A percentile compares a stretch with the other conserved stretches of the same genome.
Evolutionary conservation across 2,329 filamentous ascomycete genomes (phyloP).

Genomic region (Rutstroemia sp.): DNA sequence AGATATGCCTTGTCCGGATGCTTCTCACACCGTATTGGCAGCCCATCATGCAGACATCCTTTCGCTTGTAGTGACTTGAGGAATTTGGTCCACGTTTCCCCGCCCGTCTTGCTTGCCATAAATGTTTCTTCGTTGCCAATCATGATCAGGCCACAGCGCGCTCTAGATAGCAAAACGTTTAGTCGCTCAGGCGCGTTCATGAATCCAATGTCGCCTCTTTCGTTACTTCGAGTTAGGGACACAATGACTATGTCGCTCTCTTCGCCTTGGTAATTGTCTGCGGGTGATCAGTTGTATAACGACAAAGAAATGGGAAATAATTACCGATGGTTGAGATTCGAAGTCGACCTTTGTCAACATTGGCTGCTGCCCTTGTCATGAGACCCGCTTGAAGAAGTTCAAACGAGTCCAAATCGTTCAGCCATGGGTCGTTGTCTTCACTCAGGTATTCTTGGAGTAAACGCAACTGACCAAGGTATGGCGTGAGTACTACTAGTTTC

Average conservation of each 20-base stretch:
- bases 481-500: constrained; percentile 61
- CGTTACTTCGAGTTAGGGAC: constrained; percentile 61
- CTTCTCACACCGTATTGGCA: constrained; percentile 53
- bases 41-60: constrained; percentile 48
- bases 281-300: background rate
- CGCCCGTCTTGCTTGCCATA: constrained; percentile 48
- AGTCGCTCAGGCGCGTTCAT: constrained; percentile 57
- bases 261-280: constrained; percentile 74
- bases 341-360: constrained; percentile 44
- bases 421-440: constrained; percentile 51
- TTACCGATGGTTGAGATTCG: constrained; percentile 63
- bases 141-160: constrained; percentile 57
- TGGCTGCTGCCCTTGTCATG: constrained; percentile 38
- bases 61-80: constrained; percentile 47
- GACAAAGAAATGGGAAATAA: background rate
- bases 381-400: constrained; percentile 58
- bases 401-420: constrained; percentile 61
- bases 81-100: constrained; percentile 48
- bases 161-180: constrained; percentile 63
- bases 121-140: constrained; percentile 66
- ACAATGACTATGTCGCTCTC: constrained; percentile 66
- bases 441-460: constrained; percentile 46
- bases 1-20: constrained; percentile 45
- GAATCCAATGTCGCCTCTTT: constrained; percentile 59
- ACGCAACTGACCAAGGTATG: constrained; percentile 62